Evolutionary conservation across 164 flowering plant species (phyloP).

Genomic region (Sedum album): DNA sequence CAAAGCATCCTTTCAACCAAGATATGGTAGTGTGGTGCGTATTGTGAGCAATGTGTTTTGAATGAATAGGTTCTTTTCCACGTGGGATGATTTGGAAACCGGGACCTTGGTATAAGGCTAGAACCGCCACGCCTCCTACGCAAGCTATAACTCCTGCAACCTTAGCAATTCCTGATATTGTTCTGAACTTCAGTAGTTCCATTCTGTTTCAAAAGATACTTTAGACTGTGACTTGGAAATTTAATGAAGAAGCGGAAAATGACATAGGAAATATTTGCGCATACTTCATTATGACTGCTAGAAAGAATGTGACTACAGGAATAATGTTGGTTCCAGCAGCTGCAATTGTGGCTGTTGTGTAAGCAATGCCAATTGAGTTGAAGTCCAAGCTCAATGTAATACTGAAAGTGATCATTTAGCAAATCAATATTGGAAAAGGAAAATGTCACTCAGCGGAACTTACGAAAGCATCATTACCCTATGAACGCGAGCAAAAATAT

Average conservation of each 20-base stretch:
- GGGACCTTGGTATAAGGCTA: constrained; percentile 68
- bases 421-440: no score
- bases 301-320: constrained; percentile 61
- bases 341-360: constrained; percentile 57
- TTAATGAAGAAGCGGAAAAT: no score
- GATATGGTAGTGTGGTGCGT: no score
- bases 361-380: constrained; percentile 34
- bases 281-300: constrained; percentile 52
- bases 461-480: no score
- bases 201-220: constrained; percentile 26
- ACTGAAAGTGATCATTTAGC: constrained; percentile 24
- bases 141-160: constrained; percentile 42
- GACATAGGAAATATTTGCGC: no score
- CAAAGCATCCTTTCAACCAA: no score
- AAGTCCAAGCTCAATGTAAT: constrained; percentile 42
- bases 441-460: no score
- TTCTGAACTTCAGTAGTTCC: constrained; percentile 47
- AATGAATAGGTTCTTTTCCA: neutral
- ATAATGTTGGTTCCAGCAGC: constrained; percentile 56
- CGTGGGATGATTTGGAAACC: constrained; percentile 19
- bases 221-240: no score
- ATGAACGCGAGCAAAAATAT: no score
- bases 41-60: no score
- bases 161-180: constrained; percentile 39
- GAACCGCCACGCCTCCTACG: constrained; percentile 38